Evolutionary conservation across 768 basidiomycete species (phyloP), one percentile per base, ranked within the genome.

Genomic region (Suillus lakei): DNA sequence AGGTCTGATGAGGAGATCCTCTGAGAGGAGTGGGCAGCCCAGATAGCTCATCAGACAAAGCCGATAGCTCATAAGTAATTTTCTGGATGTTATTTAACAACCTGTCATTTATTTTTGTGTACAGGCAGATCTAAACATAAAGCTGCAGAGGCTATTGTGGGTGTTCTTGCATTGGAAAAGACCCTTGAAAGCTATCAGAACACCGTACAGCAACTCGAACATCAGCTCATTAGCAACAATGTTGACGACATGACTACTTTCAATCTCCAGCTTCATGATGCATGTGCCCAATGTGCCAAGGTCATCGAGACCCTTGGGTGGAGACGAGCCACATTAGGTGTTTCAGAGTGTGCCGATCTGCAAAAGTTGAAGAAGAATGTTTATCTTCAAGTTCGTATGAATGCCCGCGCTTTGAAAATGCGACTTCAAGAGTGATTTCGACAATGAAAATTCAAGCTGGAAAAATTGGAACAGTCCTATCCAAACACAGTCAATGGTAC

Each of bases 31-130:
- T 74, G 71, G 72, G 50, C 51, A 4, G 64, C 50, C n/a, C 72
- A 74, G 64, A 56, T 72, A 7, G 26, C 28, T 15, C 50, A 60
- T 15, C 75, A 74, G 60, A 74, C 71, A 4, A 68, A 70, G 30
- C 68, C 66, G 3, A 9, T 53, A 32, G 18, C 51, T 23, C 10
- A 3, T 60, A 39, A 60, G 58, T 60, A 60, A 60, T 60, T 60
- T 38, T 39, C 6, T 12, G 41, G 4, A 60, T 18, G 39, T 39
- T 23, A 23, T 60, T 43, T 12, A 2, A 36, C 34, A 0, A 2
- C 12, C 28, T 15, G 32, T 13, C 36, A 32, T 32, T 56, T 56
- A n/a, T 13, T 32, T 56, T 60, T 21, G 26, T 60, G 44, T 1
- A 60, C 23, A 60, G 59, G 59, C 6, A 9, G 59, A 60, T 36